Evolutionary conservation across 2,329 filamentous ascomycete species (phyloP).

Genomic region (Raffaelea albimanens): DNA sequence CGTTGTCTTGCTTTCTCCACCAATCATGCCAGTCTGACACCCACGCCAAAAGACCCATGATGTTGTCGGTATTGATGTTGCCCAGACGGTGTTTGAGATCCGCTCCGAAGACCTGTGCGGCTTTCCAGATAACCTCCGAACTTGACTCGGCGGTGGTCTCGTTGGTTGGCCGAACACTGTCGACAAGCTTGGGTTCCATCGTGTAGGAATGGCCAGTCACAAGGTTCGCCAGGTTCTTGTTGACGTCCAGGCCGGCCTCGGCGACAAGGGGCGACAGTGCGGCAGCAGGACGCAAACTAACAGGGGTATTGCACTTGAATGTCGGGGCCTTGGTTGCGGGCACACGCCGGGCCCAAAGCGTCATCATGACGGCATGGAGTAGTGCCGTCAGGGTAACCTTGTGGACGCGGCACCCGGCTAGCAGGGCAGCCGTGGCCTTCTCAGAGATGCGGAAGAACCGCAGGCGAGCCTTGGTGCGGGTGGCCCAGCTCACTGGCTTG

Average conservation of each 20-base stretch:
- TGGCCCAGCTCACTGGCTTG: conserved; percentile 19
- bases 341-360: conserved; percentile 29
- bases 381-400: conserved; percentile 38
- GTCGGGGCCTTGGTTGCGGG: conserved; percentile 20
- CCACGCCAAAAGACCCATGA: conserved; percentile 29
- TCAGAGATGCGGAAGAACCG: conserved; percentile 26
- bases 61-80: conserved; percentile 32
- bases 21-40: conserved; percentile 33
- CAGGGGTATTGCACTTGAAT: conserved; percentile 31
- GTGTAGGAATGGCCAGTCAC: conserved; percentile 25
- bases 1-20: conserved; percentile 31
- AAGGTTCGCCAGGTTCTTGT: conserved; percentile 27
- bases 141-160: too few species aligned
- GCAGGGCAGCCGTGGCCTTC: conserved; percentile 19
- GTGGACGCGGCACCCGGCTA: conserved; percentile 30
- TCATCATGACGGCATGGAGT: conserved; percentile 34
- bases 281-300: conserved; percentile 33
- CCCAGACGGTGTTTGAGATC: conserved; percentile 23
- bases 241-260: conserved; percentile 18
- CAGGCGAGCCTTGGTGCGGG: conserved; percentile 25
- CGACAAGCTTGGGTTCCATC: neutral
- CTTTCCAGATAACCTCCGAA: conserved; percentile 39
- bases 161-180: conserved; percentile 17
- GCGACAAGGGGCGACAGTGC: conserved; percentile 7
- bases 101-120: conserved; percentile 25